Base-by-base conservation (phyloP, 2,329 filamentous ascomycete species). In the Fusarium cicatricum region DNA sequence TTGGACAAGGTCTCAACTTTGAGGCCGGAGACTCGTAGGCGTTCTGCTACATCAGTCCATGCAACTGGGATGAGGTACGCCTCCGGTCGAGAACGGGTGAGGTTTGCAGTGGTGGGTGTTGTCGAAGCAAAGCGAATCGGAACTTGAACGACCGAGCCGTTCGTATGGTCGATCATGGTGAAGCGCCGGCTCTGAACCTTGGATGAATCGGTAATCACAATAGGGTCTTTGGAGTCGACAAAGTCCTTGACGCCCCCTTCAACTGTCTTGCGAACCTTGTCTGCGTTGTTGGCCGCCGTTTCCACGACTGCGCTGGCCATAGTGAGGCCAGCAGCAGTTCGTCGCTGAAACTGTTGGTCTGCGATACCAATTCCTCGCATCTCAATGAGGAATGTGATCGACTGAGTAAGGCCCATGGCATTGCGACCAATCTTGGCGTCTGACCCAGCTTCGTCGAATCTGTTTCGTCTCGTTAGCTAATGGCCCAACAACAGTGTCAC, bases 351-450 rank as follows among this genome's bases (percentile, higher is more conserved):
- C 26, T 74, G 64, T 16, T 74, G 70, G 37, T 71, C 62, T 2
- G 60, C 71, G 1, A 74, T 60, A 0, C 66, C 53, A 3, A 73
- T 72, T 1, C 71, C 71, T 33, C 71, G 62, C 15, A 67, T 73
- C 43, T 74, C 71, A 0, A 61, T 63, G 2, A 74, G 55, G 38
- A 74, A 70, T 1, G 70, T 66, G 28, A 74, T 51, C 4, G 70
- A 58, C 38, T 74, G 71, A 2, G 63, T 67, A 11, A 72, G 39
- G 3, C 64, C 70, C 23, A 73, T 65, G 2, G 70, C 60, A 4
- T 67, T 72, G n/a, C 70, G 67, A 2, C 70, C 71, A 7, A 71
- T 69, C 46, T 71, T 69, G 23, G 70, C 62, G 14, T 72, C 70
- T 0, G 68, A 69, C 0, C 67, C 67, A 7, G 69, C 66, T 46